phyloP scores from a whole-genome alignment of 148 eudicot species.

The Rhododendron simsii region DNA sequence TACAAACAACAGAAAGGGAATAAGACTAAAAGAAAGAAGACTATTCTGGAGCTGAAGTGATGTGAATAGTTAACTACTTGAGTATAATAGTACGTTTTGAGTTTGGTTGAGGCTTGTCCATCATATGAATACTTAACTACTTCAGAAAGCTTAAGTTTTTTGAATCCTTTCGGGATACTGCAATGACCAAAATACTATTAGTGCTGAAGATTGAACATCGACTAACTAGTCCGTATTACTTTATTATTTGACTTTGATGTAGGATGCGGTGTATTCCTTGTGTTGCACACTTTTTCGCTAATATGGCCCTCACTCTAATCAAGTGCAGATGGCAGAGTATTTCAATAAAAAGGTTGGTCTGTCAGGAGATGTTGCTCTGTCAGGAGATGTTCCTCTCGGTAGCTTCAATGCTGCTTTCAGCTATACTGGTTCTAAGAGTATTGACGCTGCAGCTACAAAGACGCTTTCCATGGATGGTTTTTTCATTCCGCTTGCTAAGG shows the following conservation, averaged over 20 bases:
- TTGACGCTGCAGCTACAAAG: slow-evolving; percentile 71
- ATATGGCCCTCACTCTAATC: slow-evolving; percentile 10
- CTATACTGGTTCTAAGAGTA: slow-evolving; percentile 70
- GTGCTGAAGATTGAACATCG: not conserved
- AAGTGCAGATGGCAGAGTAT: slow-evolving; percentile 76
- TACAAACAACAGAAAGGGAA: not conserved
- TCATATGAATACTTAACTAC: not conserved
- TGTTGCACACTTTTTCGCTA: slow-evolving; percentile 5
- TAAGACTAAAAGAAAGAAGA: not conserved
- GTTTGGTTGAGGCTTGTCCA: not conserved
- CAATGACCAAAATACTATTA: not conserved
- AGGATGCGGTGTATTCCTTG: not conserved
- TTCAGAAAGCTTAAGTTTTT: not conserved
- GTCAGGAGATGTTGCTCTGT: slow-evolving; percentile 54
- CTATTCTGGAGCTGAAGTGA: not conserved
- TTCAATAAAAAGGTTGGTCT: slow-evolving; percentile 69
- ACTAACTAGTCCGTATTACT: not conserved
- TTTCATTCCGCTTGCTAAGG: slow-evolving; percentile 65
- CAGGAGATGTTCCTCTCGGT: slow-evolving; percentile 70
- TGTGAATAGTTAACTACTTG: not conserved
- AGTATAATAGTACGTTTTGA: not conserved
- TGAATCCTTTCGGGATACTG: not conserved
- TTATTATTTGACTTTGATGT: not conserved
- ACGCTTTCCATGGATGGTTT: slow-evolving; percentile 66
- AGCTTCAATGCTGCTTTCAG: slow-evolving; percentile 90